Base-by-base conservation (phyloP, 495 filamentous ascomycete genomes). In the Aspergillus conjunctus region DNA sequence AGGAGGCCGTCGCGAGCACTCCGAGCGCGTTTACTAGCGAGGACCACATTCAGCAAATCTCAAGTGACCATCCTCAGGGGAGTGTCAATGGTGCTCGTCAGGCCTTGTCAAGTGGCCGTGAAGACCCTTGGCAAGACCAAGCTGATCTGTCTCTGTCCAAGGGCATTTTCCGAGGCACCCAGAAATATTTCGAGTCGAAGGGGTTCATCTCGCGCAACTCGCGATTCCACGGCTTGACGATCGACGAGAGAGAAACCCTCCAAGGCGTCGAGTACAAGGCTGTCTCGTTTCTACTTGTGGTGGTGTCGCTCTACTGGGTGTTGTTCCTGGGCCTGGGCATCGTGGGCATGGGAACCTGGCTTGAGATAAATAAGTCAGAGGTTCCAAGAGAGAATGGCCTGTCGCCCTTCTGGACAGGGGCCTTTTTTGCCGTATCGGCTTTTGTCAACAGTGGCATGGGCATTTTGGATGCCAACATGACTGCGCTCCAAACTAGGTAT, bases 381-480 rank as follows among this genome's bases (percentile, higher is more conserved):
- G 69, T 84, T 10, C 76, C 90, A 0, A 69, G 76, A n/a, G 71
- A 66, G 22, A 95, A 95, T 71, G 89, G 87, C 1, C 79, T 91
- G 44, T 83, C 86, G 58, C 84, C 89, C 14, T 90, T 83, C 59
- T 80, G 73, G 73, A 77, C 74, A 1, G 77, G 77, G 12, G 69
- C 73, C 3, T 81, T 79, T 46, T 78, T 79, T 58, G 77, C 76
- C 15, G 69, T 77, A 1, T 91, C 87, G 51, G 92, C 90, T 3
- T 97, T 97, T 72, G 92, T 90, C 64, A 97, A 95, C 68, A 88
- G 83, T 20, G 92, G 92, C 20, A 93, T 97, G 91, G 85, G 85
- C 18, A 82, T 96, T 33, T 71, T 96, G 44, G 91, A 95, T 71
- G 78, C 82, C 18, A 95, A 95, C 63, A 91, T 95, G 87, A 81